These are phyloP conservation scores for Dactylellina haptotyla DNA, from an alignment of 2,329 filamentous ascomycete species.

Conservation along the genomic window DNA sequence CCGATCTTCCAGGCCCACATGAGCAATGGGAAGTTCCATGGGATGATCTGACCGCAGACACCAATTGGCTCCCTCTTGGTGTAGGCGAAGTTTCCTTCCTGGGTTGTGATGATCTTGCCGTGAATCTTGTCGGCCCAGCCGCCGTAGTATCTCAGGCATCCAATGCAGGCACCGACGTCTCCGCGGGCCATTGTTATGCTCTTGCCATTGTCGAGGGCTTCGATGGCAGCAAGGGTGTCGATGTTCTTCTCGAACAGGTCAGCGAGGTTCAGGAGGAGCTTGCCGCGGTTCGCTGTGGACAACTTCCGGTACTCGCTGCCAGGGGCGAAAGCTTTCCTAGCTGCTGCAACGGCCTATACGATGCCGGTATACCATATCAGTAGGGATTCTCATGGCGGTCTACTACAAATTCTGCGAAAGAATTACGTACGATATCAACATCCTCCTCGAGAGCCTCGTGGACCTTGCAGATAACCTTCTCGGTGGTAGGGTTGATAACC, in stretches of 20 bases:
- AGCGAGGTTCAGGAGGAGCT: conserved; percentile 78
- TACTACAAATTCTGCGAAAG: background rate
- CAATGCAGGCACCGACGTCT: conserved; percentile 75
- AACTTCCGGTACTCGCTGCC: conserved; percentile 72
- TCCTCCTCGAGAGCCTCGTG: conserved; percentile 89
- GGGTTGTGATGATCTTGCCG: conserved; percentile 77
- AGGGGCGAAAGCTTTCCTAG: conserved; percentile 81
- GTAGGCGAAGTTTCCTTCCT: conserved; percentile 83
- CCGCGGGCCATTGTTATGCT: conserved; percentile 78
- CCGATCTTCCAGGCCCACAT: conserved; percentile 81
- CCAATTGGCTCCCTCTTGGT: conserved; percentile 81
- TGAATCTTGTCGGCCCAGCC: conserved; percentile 93
- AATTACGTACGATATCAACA: conserved; percentile 64
- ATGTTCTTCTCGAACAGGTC: conserved; percentile 81
- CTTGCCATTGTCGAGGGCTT: conserved; percentile 90
- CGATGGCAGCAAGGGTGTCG: conserved; percentile 80
- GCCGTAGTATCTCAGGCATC: conserved; percentile 83
- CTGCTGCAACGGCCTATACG: conserved; percentile 75
- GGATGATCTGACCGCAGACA: conserved; percentile 87
- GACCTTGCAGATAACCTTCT: conserved; percentile 84
- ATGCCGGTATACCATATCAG: background rate
- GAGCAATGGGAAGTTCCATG: conserved; percentile 86
- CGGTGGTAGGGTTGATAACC: conserved; percentile 85
- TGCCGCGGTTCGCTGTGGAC: conserved; percentile 76
- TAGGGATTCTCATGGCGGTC: too few species aligned